Evolutionary conservation across 2,329 filamentous ascomycete genomes (phyloP).

Genomic region (Gliomastix tumulicola): DNA sequence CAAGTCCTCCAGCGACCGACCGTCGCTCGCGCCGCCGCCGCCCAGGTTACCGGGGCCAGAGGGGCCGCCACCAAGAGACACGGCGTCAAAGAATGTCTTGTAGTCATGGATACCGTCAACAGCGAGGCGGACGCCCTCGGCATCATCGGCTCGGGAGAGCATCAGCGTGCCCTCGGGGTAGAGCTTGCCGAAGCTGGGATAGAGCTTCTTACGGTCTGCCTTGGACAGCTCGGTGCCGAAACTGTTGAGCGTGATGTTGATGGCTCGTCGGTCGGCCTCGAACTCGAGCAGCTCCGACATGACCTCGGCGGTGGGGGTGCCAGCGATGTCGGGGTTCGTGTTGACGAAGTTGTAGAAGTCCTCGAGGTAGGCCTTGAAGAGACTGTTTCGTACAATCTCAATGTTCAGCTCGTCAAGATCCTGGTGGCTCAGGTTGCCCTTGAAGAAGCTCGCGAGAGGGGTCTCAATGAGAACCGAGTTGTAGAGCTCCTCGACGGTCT

Average conservation of each 20-base stretch:
- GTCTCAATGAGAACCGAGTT: slow-evolving; percentile 97
- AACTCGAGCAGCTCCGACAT: slow-evolving; percentile 97
- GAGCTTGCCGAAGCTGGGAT: slow-evolving; percentile 83
- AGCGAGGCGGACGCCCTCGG: slow-evolving; percentile 86
- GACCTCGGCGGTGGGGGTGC: slow-evolving; percentile 84
- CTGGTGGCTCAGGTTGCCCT: slow-evolving; percentile 90
- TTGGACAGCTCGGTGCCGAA: slow-evolving; percentile 96
- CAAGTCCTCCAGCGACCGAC: slow-evolving; percentile 89
- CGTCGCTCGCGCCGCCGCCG: slow-evolving; percentile 71
- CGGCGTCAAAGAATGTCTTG: slow-evolving; percentile 91
- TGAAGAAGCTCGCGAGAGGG: slow-evolving; percentile 93
- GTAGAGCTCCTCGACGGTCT: slow-evolving; percentile 97
- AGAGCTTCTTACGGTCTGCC: slow-evolving; percentile 89
- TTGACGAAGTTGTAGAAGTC: slow-evolving; percentile 96
- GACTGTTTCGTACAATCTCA: slow-evolving; percentile 94
- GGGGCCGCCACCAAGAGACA: slow-evolving; percentile 66
- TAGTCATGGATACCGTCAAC: slow-evolving; percentile 92
- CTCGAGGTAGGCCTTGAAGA: slow-evolving; percentile 99
- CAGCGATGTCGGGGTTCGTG: slow-evolving; percentile 75
- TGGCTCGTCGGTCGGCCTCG: slow-evolving; percentile 90
- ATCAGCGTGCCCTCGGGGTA: slow-evolving; percentile 93
- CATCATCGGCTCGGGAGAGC: slow-evolving; percentile 89
- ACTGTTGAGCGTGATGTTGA: slow-evolving; percentile 98
- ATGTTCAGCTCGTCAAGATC: slow-evolving; percentile 98
- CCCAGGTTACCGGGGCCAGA: slow-evolving; percentile 78